These are phyloP conservation scores for Lunasporangiospora selenospora DNA, from an alignment of 192 early-diverging fungal species.

Conservation along the genomic window DNA sequence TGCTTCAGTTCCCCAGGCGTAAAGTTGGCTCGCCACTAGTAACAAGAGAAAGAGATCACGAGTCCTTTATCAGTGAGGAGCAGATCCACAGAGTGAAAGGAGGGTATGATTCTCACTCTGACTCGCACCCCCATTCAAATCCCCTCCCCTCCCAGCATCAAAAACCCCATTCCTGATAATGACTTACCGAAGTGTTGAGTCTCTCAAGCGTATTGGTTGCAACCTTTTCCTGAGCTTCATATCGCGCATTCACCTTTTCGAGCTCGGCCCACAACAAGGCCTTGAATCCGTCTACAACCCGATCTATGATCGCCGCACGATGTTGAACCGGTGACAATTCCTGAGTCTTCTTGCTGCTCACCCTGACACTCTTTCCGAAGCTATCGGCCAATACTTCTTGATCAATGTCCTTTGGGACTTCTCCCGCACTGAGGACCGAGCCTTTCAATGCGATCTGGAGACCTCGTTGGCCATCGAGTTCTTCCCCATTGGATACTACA, in stretches of 20 bases:
- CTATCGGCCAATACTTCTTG: no score
- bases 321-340: not conserved
- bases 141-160: conserved; percentile 36
- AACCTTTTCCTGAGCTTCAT: conserved; percentile 46
- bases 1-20: conserved; percentile 38
- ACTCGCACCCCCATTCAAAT: no score
- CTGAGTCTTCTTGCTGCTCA: no score
- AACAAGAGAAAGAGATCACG: not conserved
- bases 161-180: not conserved
- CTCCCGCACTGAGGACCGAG: no score
- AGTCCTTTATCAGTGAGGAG: no score
- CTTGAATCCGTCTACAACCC: conserved; percentile 45
- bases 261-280: conserved; percentile 51
- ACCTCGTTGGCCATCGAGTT: no score
- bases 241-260: conserved; percentile 60
- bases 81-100: no score
- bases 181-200: conserved; percentile 39
- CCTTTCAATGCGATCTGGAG: no score
- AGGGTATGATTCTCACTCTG: no score
- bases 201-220: conserved; percentile 42
- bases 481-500: no score
- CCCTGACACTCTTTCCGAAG: no score
- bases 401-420: no score
- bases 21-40: conserved; percentile 44
- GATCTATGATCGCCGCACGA: conserved; percentile 11